These are phyloP conservation scores for Starmera dryadoides DNA, from an alignment of 805 yeast species.

Conservation along the genomic window DNA sequence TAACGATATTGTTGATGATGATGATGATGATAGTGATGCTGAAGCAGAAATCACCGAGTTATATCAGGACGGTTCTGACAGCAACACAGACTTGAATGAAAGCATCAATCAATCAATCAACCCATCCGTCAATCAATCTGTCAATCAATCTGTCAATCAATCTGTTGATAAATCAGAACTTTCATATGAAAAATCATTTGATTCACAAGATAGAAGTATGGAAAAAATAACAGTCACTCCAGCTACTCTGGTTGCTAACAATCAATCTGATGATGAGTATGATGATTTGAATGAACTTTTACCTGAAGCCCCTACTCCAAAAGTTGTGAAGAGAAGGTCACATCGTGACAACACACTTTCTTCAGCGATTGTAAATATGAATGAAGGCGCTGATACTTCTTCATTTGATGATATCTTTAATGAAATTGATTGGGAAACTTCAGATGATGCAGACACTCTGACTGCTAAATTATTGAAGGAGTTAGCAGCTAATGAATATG, in stretches of 20 bases:
- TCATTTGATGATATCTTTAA: constrained; percentile 61
- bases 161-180: constrained; percentile 12
- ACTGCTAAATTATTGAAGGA: constrained; percentile 52
- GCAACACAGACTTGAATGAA: constrained; percentile 3
- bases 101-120: no score
- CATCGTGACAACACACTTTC: constrained; percentile 22
- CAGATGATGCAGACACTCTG: constrained; percentile 55
- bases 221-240: constrained; percentile 8
- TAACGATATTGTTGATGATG: constrained; percentile 12
- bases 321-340: constrained; percentile 6
- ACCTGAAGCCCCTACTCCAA: constrained; percentile 2
- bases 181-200: constrained; percentile 14
- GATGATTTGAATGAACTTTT: constrained; percentile 10
- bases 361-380: constrained; percentile 24
- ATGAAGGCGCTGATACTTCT: constrained; percentile 11
- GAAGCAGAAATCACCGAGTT: constrained; percentile 22
- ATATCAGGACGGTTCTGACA: constrained; percentile 9
- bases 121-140: no score
- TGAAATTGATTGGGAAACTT: constrained; percentile 69
- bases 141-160: no score
- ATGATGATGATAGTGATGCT: constrained; percentile 19
- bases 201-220: constrained; percentile 4
- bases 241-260: constrained; percentile 7
- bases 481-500: constrained; percentile 53
- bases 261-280: constrained; percentile 13